phyloP scores from a whole-genome alignment of 2,329 filamentous ascomycete genomes.

The Mycogone perniciosa region DNA sequence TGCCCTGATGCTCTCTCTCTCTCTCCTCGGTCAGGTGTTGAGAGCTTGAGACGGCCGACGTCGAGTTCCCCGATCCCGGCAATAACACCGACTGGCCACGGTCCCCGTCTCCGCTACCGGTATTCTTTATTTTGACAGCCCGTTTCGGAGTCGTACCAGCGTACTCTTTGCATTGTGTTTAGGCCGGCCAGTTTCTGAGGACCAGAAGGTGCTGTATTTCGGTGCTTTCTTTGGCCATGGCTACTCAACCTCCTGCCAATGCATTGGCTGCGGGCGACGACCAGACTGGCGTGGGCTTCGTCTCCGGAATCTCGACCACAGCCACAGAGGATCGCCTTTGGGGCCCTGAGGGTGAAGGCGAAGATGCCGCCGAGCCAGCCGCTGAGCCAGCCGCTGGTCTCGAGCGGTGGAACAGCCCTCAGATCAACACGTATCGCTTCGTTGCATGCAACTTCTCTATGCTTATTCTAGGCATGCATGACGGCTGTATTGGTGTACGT shows the following conservation, averaged over 20 bases:
- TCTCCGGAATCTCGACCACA: neutral
- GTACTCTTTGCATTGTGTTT: too few species aligned
- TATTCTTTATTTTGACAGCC: neutral
- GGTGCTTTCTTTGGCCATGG: too few species aligned
- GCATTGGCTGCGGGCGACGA: too few species aligned
- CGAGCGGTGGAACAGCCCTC: slow-evolving; percentile 59
- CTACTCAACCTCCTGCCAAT: too few species aligned
- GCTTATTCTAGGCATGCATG: slow-evolving; percentile 61
- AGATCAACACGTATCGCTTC: slow-evolving; percentile 52
- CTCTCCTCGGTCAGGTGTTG: too few species aligned
- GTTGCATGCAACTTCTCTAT: slow-evolving; percentile 55
- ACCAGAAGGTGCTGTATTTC: neutral
- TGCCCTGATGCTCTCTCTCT: too few species aligned
- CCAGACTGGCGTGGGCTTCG: too few species aligned
- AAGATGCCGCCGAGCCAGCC: neutral
- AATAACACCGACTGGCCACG: neutral
- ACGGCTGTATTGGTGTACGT: slow-evolving; percentile 57
- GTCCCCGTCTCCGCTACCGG: neutral
- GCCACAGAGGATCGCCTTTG: neutral
- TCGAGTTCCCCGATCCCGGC: too few species aligned
- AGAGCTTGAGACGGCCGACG: too few species aligned
- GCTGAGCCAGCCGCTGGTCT: slow-evolving; percentile 7
- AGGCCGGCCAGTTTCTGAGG: neutral
- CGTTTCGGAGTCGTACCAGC: neutral
- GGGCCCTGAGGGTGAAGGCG: too few species aligned